Evolutionary conservation across 2,329 filamentous ascomycete genomes (phyloP).

Genomic region (Didymella exigua): DNA sequence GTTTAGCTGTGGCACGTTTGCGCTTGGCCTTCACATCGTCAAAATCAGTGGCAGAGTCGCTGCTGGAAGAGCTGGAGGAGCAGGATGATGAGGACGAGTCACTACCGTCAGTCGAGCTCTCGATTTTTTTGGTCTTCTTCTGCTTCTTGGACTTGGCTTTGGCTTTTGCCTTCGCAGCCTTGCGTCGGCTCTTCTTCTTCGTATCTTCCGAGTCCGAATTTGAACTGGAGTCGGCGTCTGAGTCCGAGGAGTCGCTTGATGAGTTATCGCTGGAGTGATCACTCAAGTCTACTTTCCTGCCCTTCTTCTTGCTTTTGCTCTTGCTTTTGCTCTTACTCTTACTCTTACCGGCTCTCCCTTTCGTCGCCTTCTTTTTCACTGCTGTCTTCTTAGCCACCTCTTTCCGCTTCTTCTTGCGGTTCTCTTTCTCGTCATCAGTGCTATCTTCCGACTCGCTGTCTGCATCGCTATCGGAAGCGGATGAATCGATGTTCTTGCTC

Average conservation of each 20-base stretch:
- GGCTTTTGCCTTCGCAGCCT: constrained; percentile 24
- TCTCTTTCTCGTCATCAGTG: constrained; percentile 30
- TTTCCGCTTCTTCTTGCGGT: constrained; percentile 27
- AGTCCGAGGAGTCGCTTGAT: constrained; percentile 24
- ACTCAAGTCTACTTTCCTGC: constrained; percentile 25
- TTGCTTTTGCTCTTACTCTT: constrained; percentile 21
- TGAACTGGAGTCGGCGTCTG: constrained; percentile 14
- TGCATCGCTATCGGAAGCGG: constrained; percentile 31
- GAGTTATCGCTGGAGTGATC: constrained; percentile 23
- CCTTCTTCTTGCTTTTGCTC: constrained; percentile 24
- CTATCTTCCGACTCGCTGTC: constrained; percentile 28
- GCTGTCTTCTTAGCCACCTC: constrained; percentile 16
- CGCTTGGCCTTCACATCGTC: constrained; percentile 12
- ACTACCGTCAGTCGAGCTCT: constrained; percentile 27
- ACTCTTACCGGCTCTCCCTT: constrained; percentile 28
- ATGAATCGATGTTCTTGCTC: constrained; percentile 19
- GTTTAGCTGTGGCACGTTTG: constrained; percentile 27
- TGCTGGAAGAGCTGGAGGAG: constrained; percentile 21
- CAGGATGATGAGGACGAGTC: constrained; percentile 11
- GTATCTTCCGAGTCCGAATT: constrained; percentile 20
- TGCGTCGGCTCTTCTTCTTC: constrained; percentile 22
- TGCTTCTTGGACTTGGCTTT: constrained; percentile 32
- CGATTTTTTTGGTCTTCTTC: constrained; percentile 31
- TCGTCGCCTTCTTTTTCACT: constrained; percentile 25
- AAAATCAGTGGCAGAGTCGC: constrained; percentile 24